Base-by-base conservation (phyloP, 2,329 filamentous ascomycete genomes). In the Alternaria panax region DNA sequence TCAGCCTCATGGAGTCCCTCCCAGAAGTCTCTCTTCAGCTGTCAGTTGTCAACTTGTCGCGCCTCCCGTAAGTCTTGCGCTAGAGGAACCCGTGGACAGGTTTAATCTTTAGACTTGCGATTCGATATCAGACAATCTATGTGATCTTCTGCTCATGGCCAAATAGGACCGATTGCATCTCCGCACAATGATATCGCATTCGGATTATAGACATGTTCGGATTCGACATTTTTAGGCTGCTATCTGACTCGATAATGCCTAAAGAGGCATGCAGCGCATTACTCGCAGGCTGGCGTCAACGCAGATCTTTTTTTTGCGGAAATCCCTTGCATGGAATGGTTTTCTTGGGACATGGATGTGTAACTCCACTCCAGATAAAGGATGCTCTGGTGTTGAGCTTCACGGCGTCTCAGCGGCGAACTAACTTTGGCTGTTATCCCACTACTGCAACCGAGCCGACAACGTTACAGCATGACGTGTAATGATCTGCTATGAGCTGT, bases 381-480 rank as follows among this genome's bases (percentile, higher is more conserved):
- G 22, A 20, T 46, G 18, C 20, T 16, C 16, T 52, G 32, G 43
- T 59, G 56, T 59, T 48, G 56, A 42, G 43, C 51, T 27, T 24
- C 18, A 36, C 42, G 42, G 42, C 51, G 43, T 43, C 20, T 54
- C 43, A 54, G 43, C 51, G 56, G 56, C 56, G 28, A 38, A 38
- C 28, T 42, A 30, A 34, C 18, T 18, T 38, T 28, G 24, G 9
- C 42, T 47, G 36, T 38, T 54, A 32, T 40, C 42, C 9, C 51
- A 28, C 51, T 55, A 59, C 51, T 59, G 43, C 51, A 41, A 41
- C 56, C 56, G 56, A 58, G 47, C 51, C 38, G 45, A 42, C 28
- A 43, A 43, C 24, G 51, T 50, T 55, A 34, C 38, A 43, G 52
- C 38, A 59, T 59, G 56, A 59, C 56, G 56, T 59, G 28, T 20